These are phyloP conservation scores for Calocera viscosa DNA, from an alignment of 768 basidiomycete species.

Conservation along the genomic window DNA sequence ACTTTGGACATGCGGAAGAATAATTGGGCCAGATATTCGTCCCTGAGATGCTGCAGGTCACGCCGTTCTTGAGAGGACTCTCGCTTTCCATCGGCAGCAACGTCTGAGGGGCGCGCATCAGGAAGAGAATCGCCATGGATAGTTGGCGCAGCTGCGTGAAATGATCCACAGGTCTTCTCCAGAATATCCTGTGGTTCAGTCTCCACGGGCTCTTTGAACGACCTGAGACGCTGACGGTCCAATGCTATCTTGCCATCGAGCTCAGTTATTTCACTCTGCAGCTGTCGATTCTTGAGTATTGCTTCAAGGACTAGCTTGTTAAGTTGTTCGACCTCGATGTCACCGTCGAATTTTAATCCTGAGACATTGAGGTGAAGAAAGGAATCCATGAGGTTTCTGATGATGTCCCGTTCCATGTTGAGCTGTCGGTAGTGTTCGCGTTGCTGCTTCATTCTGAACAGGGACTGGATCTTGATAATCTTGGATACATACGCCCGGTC, in stretches of 20 bases:
- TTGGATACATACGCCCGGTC: conserved; percentile 72
- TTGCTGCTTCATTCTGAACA: conserved; percentile 90
- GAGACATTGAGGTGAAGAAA: conserved; percentile 96
- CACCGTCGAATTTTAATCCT: conserved; percentile 91
- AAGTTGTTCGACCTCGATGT: conserved; percentile 83
- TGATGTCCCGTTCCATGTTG: conserved; percentile 83
- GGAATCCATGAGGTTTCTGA: conserved; percentile 97
- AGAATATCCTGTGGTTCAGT: conserved; percentile 53
- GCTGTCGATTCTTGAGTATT: conserved; percentile 79
- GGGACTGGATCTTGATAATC: conserved; percentile 87
- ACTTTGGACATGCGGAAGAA: conserved; percentile 52
- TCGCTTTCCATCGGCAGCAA: conserved; percentile 69
- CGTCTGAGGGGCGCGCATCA: conserved; percentile 71
- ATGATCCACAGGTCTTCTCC: conserved; percentile 61
- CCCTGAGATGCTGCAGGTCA: conserved; percentile 78
- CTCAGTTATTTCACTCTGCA: conserved; percentile 86
- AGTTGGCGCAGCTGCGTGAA: conserved; percentile 67
- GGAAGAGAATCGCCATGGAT: conserved; percentile 89
- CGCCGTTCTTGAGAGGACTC: conserved; percentile 96
- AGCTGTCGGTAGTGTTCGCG: conserved; percentile 90
- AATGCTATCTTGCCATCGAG: conserved; percentile 92
- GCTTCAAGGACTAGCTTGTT: conserved; percentile 78
- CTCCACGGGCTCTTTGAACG: conserved; percentile 79
- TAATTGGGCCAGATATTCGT: conserved; percentile 70
- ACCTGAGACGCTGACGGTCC: conserved; percentile 90